Evolutionary conservation across 192 early-diverging fungal species (phyloP).

Genomic region (Umbelopsis sp.): DNA sequence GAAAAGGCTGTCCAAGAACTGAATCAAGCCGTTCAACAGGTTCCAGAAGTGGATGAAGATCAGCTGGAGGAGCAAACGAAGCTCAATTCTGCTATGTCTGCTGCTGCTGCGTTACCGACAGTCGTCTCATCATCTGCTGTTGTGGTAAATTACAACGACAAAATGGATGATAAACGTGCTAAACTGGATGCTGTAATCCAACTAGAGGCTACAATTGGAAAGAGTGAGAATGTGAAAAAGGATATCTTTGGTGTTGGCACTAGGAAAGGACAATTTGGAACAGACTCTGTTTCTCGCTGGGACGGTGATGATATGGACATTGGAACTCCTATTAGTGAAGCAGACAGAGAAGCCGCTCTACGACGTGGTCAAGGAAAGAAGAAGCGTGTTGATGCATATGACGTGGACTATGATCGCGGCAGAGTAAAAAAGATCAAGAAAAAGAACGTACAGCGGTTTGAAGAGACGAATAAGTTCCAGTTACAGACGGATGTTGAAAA

Average conservation of each 20-base stretch:
- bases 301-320: constrained; percentile 30
- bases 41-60: constrained; percentile 7
- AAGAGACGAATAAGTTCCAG: constrained; percentile 48
- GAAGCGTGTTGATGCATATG: constrained; percentile 52
- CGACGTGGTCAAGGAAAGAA: constrained; percentile 56
- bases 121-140: constrained; percentile 48
- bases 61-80: constrained; percentile 42
- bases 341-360: constrained; percentile 36
- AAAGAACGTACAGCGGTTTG: constrained; percentile 47
- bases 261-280: constrained; percentile 45
- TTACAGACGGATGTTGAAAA: constrained; percentile 42
- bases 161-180: constrained; percentile 42
- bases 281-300: constrained; percentile 30
- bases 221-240: constrained; percentile 49
- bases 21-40: constrained; percentile 15
- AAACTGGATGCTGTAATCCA: constrained; percentile 48
- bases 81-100: constrained; percentile 26
- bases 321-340: constrained; percentile 21
- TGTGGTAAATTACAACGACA: constrained; percentile 47
- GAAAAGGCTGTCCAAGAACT: neutral
- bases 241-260: constrained; percentile 47
- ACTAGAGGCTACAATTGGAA: constrained; percentile 49
- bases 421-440: constrained; percentile 74
- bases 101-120: constrained; percentile 45
- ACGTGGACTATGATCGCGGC: constrained; percentile 75